Base-by-base conservation (phyloP, 371 early-diverging fungal genomes). In the Synchytrium microbalum region DNA sequence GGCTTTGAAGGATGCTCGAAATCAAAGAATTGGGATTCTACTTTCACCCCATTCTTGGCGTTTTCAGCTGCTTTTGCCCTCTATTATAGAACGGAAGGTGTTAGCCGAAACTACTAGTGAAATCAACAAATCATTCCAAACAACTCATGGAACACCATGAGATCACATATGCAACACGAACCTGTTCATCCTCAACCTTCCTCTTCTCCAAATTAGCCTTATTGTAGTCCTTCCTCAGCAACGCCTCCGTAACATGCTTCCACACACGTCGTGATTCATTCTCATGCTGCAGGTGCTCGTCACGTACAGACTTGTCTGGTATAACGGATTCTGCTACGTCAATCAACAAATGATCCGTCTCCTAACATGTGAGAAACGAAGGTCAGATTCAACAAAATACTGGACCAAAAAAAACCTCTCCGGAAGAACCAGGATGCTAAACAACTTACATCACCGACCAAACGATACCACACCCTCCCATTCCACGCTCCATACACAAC, bases 181-280 rank as follows among this genome's bases (percentile, higher is more conserved):
- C 46, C 75, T 95, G 93, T 32, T 71, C 73, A 62, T 92, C 90
- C 75, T 95, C 96, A 60, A 95, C 87, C 14, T 70, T 70, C 2
- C 85, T 77, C 73, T 95, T 95, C 67, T 88, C 87, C 3, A 70
- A 72, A 5, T 94, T 93, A 0, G 95, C 96, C 28, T 78, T 67
- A 25, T 83, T 80, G 72, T 87, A 78, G 65, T 92, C 87, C 70
- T 82, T 82, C 10, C 72, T 74, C 23, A 72, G 73, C 33, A 95
- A 79, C 0, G 91, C 92, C 10, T 72, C 77, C 24, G 94, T 91
- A 24, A 92, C 85, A 58, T 84, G 75, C 59, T 79, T 76, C 96
- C 96, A 95, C 63, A 92, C 69, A n/a, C 86, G 78, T 59, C 83
- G 75, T 28, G 83, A 82, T 68, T 88, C 89, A 51, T 75, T 60